These are phyloP conservation scores for Cyberlindnera saturnus DNA, from an alignment of 805 yeast genomes.

Conservation along the genomic window DNA sequence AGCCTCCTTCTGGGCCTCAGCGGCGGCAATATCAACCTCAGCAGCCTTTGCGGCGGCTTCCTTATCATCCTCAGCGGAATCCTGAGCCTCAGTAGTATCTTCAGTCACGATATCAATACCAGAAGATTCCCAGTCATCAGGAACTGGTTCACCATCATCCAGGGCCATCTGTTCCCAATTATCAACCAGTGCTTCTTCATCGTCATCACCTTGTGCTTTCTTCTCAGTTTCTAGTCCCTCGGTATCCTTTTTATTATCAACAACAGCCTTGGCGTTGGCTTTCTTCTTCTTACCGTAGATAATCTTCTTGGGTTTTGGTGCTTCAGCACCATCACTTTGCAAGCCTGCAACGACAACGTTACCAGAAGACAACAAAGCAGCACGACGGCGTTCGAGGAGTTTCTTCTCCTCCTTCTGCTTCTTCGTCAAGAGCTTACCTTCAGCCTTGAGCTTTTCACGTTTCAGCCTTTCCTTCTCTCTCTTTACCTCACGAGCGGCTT, in stretches of 20 bases:
- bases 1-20: constrained; percentile 18
- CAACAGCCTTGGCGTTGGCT: constrained; percentile 24
- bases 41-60: constrained; percentile 19
- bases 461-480: constrained; percentile 83
- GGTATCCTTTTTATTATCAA: constrained; percentile 21
- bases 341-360: constrained; percentile 74
- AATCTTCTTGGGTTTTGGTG: constrained; percentile 49
- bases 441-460: constrained; percentile 89
- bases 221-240: constrained; percentile 22
- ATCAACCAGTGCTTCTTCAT: constrained; percentile 49
- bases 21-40: constrained; percentile 26
- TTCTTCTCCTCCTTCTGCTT: constrained; percentile 93
- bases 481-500: constrained; percentile 55
- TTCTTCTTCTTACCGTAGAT: constrained; percentile 71
- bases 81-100: constrained; percentile 23
- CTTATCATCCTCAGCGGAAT: neutral
- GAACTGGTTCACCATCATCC: constrained; percentile 49
- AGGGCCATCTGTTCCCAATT: constrained; percentile 80
- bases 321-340: constrained; percentile 20
- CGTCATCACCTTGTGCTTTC: constrained; percentile 17
- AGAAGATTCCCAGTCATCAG: constrained; percentile 40
- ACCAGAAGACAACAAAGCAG: constrained; percentile 70
- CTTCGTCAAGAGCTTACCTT: constrained; percentile 89
- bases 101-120: constrained; percentile 24
- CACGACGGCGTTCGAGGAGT: constrained; percentile 81